Conservation (phyloP, 1,284 basidiomycete genomes). For the Austroboletus sp. region DNA sequence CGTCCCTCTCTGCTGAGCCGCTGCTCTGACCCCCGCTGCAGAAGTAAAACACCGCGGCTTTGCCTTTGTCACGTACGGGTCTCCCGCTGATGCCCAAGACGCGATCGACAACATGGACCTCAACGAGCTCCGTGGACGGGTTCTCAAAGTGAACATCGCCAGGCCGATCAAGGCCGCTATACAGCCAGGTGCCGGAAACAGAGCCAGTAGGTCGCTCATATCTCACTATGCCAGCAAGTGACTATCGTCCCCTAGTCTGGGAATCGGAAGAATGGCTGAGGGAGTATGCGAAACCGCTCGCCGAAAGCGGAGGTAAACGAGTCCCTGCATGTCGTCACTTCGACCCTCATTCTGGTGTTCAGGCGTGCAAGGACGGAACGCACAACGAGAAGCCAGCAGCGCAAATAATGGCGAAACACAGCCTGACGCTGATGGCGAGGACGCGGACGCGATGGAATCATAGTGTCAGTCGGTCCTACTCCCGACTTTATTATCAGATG, state of each 20-base stretch:
- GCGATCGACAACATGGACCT: slow-evolving; percentile 87
- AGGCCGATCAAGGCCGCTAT: slow-evolving; percentile 61
- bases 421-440: slow-evolving; percentile 29
- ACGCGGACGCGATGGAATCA: slow-evolving; percentile 60
- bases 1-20: background rate
- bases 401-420: slow-evolving; percentile 19
- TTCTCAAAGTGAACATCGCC: slow-evolving; percentile 72
- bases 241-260: slow-evolving; percentile 54
- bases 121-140: slow-evolving; percentile 67
- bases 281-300: slow-evolving; percentile 64
- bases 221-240: background rate
- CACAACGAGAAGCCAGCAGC: slow-evolving; percentile 19
- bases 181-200: slow-evolving; percentile 57
- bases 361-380: slow-evolving; percentile 55
- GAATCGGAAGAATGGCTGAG: slow-evolving; percentile 80
- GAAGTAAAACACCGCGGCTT: slow-evolving; percentile 76
- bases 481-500: background rate
- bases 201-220: slow-evolving; percentile 54
- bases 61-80: slow-evolving; percentile 71
- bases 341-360: slow-evolving; percentile 9
- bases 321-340: slow-evolving; percentile 6
- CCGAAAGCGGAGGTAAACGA: slow-evolving; percentile 59
- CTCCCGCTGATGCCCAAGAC: slow-evolving; percentile 73
- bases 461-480: slow-evolving; percentile 10
- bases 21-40: slow-evolving; percentile 25